phyloP scores from a whole-genome alignment of 2,329 filamentous ascomycete genomes.

The Fusarium austroafricanum region DNA sequence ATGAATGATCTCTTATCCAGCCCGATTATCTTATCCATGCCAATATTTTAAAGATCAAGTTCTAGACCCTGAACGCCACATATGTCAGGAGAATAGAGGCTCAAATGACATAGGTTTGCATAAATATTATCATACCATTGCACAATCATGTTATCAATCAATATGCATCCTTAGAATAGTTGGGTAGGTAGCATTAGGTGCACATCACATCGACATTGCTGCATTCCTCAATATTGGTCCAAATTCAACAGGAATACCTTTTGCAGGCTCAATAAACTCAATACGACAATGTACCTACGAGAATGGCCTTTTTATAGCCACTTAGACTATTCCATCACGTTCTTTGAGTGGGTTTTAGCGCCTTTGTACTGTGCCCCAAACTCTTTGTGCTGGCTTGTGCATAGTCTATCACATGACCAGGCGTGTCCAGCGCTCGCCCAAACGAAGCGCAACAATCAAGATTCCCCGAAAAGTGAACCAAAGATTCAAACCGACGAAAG shows the following conservation, averaged over 20 bases:
- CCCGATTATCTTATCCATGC: neutral
- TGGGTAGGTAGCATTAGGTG: too few relatives aligned
- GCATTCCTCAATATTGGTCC: neutral
- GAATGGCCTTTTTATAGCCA: neutral
- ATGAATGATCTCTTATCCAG: neutral
- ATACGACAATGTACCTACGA: neutral
- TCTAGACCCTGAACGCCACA: slow-evolving; percentile 26
- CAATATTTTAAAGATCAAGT: neutral
- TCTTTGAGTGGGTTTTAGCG: neutral
- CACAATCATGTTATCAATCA: neutral
- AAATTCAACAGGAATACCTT: neutral
- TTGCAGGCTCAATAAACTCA: neutral
- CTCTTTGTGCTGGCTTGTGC: slow-evolving; percentile 40
- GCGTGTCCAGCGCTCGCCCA: slow-evolving; percentile 15
- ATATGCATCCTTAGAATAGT: neutral
- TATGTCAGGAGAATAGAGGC: neutral
- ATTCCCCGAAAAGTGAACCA: slow-evolving; percentile 15
- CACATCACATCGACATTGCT: neutral
- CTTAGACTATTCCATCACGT: neutral
- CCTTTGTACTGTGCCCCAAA: neutral
- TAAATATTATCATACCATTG: neutral
- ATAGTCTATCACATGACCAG: slow-evolving; percentile 32
- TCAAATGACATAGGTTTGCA: slow-evolving; percentile 1
- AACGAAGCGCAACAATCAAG: slow-evolving; percentile 21
- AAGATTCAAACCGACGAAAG: slow-evolving; percentile 4